These are phyloP conservation scores for Asclepias syriaca DNA, from an alignment of 257 asterid species.

Conservation along the genomic window DNA sequence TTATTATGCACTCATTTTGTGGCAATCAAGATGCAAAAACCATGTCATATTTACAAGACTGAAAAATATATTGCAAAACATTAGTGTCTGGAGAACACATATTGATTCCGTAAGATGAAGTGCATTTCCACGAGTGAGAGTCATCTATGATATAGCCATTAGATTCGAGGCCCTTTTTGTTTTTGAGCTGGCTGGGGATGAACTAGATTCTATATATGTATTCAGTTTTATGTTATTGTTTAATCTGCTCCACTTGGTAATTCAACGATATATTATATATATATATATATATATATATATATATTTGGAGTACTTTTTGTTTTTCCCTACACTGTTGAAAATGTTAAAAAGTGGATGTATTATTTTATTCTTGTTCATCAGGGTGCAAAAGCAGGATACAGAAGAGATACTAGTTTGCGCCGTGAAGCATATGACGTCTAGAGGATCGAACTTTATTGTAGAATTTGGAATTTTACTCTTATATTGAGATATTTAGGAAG, in stretches of 20 bases:
- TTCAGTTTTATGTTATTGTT: neutral
- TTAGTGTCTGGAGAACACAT: neutral
- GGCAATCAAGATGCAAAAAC: neutral
- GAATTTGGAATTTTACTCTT: too few relatives aligned
- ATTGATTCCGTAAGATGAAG: neutral
- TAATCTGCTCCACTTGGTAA: neutral
- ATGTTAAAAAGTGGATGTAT: neutral
- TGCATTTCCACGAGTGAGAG: neutral
- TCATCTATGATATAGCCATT: neutral
- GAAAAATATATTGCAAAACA: neutral
- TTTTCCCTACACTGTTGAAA: neutral
- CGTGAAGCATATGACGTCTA: slow-evolving; percentile 27
- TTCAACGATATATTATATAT: too few relatives aligned
- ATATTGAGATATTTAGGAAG: too few relatives aligned
- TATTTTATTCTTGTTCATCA: slow-evolving; percentile 20
- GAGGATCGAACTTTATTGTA: neutral
- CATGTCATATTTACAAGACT: neutral
- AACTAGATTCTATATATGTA: neutral
- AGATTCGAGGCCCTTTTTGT: neutral
- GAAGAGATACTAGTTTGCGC: slow-evolving; percentile 40
- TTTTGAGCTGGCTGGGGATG: neutral
- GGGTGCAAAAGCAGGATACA: slow-evolving; percentile 47
- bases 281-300: too few relatives aligned
- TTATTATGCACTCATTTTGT: neutral
- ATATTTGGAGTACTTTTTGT: neutral